Evolutionary conservation across 2,329 filamentous ascomycete genomes (phyloP).

Genomic region (Ophiostoma novo-ulmi): DNA sequence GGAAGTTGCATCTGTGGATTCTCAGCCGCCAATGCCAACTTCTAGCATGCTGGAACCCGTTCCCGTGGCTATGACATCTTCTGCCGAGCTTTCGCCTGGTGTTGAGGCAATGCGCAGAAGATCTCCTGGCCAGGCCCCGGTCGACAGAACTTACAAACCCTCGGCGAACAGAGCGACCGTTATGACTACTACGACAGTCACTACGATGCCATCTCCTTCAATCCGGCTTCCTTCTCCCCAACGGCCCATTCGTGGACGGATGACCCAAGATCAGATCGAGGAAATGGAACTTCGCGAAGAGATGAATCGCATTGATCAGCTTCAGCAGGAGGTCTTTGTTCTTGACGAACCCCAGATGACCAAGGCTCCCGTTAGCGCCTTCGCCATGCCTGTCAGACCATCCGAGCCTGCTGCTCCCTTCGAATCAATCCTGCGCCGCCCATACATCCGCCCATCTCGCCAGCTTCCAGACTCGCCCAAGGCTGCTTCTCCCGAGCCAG

Average conservation of each 20-base stretch:
- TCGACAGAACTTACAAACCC: not conserved
- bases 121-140: conserved; percentile 42
- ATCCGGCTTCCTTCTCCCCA: conserved; percentile 17
- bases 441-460: conserved; percentile 34
- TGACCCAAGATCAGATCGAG: conserved; percentile 13
- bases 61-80: conserved; percentile 40
- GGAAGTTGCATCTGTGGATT: conserved; percentile 33
- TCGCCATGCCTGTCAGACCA: not conserved
- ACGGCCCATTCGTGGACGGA: not conserved
- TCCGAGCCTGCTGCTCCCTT: not conserved
- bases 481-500: conserved; percentile 33
- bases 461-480: conserved; percentile 32
- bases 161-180: not conserved
- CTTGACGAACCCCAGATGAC: not conserved
- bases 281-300: conserved; percentile 11
- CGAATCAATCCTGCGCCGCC: conserved; percentile 14
- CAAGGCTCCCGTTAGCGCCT: not conserved
- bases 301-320: conserved; percentile 12
- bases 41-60: conserved; percentile 31
- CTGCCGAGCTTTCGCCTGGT: conserved; percentile 48
- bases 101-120: conserved; percentile 47
- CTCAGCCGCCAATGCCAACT: conserved; percentile 27
- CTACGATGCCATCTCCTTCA: conserved; percentile 18
- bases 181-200: not conserved
- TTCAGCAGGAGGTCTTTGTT: conserved; percentile 12